phyloP scores from a whole-genome alignment of 768 basidiomycete species.

The Paxillus rubicundulus region DNA sequence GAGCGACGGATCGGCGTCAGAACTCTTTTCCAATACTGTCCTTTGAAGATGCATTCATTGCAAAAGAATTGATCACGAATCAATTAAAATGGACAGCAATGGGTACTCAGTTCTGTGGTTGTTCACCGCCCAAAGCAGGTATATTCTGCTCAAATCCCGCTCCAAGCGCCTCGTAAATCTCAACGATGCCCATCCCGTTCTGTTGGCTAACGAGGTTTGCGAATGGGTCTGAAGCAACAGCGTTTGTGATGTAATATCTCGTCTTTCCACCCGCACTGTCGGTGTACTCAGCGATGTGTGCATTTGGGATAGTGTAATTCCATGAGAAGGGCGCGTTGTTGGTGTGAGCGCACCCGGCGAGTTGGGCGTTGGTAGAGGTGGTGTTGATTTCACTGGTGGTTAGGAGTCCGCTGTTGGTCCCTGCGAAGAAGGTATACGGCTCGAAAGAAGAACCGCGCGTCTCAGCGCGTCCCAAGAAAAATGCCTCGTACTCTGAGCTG shows the following conservation, averaged over 20 bases:
- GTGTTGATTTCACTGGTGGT: not conserved
- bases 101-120: not conserved
- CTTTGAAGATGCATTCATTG: too few relatives aligned
- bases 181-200: not conserved
- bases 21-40: too few relatives aligned
- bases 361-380: slow-evolving; percentile 5
- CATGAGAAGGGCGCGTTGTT: slow-evolving; percentile 4
- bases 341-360: slow-evolving; percentile 5
- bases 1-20: too few relatives aligned
- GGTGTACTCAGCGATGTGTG: not conserved
- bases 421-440: slow-evolving; percentile 9
- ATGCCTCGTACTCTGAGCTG: slow-evolving; percentile 2
- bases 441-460: not conserved
- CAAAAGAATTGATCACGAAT: not conserved
- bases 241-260: not conserved
- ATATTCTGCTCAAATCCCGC: not conserved
- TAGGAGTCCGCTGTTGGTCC: slow-evolving; percentile 10
- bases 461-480: slow-evolving; percentile 14
- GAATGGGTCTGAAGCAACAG: not conserved
- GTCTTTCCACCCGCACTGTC: slow-evolving; percentile 12
- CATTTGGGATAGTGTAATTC: slow-evolving; percentile 2
- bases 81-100: too few relatives aligned
- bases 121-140: slow-evolving; percentile 1
- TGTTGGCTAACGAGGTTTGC: not conserved
- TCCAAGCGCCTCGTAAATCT: slow-evolving; percentile 4